Evolutionary conservation across 2,329 filamentous ascomycete genomes (phyloP), one percentile per base, ranked within the genome.

Genomic region (Cladophialophora carrionii): DNA sequence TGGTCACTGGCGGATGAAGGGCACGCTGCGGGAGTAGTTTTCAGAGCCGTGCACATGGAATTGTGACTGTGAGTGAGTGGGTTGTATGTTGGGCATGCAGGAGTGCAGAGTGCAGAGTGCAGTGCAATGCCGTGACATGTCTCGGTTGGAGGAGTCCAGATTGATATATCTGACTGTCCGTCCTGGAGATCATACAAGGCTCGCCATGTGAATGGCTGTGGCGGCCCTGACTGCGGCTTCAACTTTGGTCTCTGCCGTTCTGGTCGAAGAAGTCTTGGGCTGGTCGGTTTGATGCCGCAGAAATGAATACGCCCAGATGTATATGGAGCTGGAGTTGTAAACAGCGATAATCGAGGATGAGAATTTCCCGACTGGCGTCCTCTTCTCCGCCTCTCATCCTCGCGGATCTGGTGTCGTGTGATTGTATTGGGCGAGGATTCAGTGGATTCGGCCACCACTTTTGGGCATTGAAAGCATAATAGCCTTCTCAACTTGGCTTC

Each of bases 401-500:
- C 14, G 17, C 5, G 17, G 4, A 43, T 3, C 37, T n/a, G 37
- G 17, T 43, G 37, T 20, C n/a, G 37, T n/a, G 17, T 43, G 37
- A 43, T 41, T 14, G 14, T 17, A 8, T 17, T 17, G 6, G 6
- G 5, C 7, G 37, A 43, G 6, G 37, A 43, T 5, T 7, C 32
- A 43, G 37, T n/a, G 17, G 37, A n/a, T n/a, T n/a, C 7, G 4
- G 6, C 6, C 37, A 43, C 17, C 1, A n/a, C 5, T n/a, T n/a
- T 43, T 43, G 2, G 37, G 17, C 37, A 8, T 3, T 8, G n/a
- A 43, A 6, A 20, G 32, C 34, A 55, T 0, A 20, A 17, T 10
- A 32, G 29, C 9, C 7, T 9, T 24, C n/a, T 76, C 72, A 66
- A 65, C 74, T 90, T 29, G 95, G 95, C 80, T 96, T 95, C 22